Conservation (phyloP, 192 early-diverging fungal species). For the Coemansia sp. region DNA sequence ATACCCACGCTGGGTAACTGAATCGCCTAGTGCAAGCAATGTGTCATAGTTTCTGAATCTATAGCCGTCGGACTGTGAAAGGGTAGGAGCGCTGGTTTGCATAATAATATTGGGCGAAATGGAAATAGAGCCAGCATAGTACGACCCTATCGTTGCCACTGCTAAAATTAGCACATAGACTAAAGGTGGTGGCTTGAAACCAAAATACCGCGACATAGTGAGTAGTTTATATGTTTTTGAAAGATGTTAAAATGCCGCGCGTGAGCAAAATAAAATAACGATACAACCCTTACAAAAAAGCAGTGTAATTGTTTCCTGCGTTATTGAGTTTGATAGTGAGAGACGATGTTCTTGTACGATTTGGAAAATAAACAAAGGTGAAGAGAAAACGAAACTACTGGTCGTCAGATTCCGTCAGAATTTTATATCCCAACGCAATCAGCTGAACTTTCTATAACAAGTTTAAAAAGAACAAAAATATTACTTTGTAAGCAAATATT, state of each 20-base stretch:
- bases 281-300: no score
- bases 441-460: no score
- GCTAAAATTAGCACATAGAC: neutral
- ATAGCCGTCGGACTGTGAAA: neutral
- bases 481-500: no score
- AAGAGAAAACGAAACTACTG: no score
- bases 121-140: neutral
- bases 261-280: no score
- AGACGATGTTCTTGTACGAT: no score
- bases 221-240: neutral
- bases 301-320: no score
- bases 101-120: neutral
- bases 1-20: constrained; percentile 31
- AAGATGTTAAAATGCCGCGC: neutral
- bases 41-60: constrained; percentile 23
- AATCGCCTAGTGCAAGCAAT: constrained; percentile 37
- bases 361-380: no score
- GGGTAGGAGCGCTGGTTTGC: neutral
- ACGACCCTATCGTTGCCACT: neutral
- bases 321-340: no score
- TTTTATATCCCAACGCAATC: no score
- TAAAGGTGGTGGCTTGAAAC: neutral
- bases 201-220: neutral
- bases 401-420: no score
- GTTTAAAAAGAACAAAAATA: no score